phyloP scores from a whole-genome alignment of 1,139 yeast genomes.

The Scheffersomyces stambukii region DNA sequence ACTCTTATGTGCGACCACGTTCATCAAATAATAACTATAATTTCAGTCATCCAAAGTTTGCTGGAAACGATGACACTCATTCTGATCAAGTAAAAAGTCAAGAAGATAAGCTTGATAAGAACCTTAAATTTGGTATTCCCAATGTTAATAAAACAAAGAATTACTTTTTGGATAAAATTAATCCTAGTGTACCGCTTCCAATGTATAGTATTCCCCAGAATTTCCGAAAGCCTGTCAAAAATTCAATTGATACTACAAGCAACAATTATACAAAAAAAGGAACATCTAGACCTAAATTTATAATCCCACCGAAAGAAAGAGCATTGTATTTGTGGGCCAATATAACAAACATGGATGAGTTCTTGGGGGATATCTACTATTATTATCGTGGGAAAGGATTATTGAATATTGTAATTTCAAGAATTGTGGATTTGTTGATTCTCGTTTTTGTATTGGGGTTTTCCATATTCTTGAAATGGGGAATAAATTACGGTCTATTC shows the following conservation, averaged over 20 bases:
- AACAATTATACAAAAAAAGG: slow-evolving; percentile 13
- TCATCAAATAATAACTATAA: slow-evolving; percentile 2
- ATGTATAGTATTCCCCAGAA: slow-evolving; percentile 6
- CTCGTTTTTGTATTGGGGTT: slow-evolving; percentile 74
- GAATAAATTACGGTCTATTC: slow-evolving; percentile 61
- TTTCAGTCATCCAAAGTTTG: too few relatives aligned
- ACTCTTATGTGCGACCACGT: slow-evolving; percentile 12
- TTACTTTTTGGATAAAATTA: too few relatives aligned
- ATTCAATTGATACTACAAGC: slow-evolving; percentile 7
- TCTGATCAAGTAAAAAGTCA: slow-evolving; percentile 1
- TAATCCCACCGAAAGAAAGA: slow-evolving; percentile 62
- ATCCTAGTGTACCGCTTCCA: slow-evolving; percentile 5
- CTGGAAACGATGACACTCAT: too few relatives aligned
- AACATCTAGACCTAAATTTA: slow-evolving; percentile 13
- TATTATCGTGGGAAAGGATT: slow-evolving; percentile 87
- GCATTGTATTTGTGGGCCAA: slow-evolving; percentile 97
- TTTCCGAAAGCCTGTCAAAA: slow-evolving; percentile 7
- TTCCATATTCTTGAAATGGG: slow-evolving; percentile 76
- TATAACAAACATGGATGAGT: slow-evolving; percentile 83
- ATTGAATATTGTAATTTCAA: slow-evolving; percentile 64
- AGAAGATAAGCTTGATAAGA: slow-evolving; percentile 3
- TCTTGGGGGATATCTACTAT: slow-evolving; percentile 74
- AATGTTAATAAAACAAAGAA: too few relatives aligned
- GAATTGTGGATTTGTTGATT: slow-evolving; percentile 64
- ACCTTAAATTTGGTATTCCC: slow-evolving; percentile 9